Percentiles rank a stretch among this genome's conserved stretches.
phyloP scores from a whole-genome alignment of 179 eudicot species.

The Silene noctiflora region DNA sequence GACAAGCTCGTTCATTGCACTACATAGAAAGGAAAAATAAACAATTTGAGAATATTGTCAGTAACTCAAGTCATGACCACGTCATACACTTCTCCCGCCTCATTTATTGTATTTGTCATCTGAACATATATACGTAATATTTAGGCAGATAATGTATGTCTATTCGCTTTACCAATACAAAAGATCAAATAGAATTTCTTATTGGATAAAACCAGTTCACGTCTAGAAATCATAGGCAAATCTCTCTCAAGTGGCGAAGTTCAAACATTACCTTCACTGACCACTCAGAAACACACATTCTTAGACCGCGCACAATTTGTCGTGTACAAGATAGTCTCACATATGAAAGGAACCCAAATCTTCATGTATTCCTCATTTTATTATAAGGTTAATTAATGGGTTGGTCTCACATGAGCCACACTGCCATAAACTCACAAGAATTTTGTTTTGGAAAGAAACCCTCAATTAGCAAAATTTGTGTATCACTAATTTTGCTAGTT shows the following conservation, averaged over 20 bases:
- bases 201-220: too few relatives aligned
- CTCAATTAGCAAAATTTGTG: too few relatives aligned
- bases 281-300: not conserved
- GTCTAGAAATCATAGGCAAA: not conserved
- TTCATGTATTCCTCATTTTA: too few relatives aligned
- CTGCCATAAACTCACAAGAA: too few relatives aligned
- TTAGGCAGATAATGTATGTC: not conserved
- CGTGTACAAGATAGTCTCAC: too few relatives aligned
- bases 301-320: not conserved
- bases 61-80: not conserved
- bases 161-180: too few relatives aligned
- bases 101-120: not conserved
- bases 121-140: not conserved
- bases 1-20: constrained; percentile 93
- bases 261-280: constrained; percentile 3
- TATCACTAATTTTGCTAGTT: too few relatives aligned
- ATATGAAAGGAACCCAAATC: too few relatives aligned
- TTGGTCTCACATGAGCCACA: too few relatives aligned
- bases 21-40: constrained; percentile 25
- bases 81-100: not conserved
- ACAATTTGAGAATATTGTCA: not conserved
- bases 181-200: too few relatives aligned
- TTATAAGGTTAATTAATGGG: too few relatives aligned
- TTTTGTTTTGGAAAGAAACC: too few relatives aligned
- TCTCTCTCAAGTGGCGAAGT: not conserved